phyloP scores from a whole-genome alignment of 768 basidiomycete species.

The Fistulinella prunicolor region DNA sequence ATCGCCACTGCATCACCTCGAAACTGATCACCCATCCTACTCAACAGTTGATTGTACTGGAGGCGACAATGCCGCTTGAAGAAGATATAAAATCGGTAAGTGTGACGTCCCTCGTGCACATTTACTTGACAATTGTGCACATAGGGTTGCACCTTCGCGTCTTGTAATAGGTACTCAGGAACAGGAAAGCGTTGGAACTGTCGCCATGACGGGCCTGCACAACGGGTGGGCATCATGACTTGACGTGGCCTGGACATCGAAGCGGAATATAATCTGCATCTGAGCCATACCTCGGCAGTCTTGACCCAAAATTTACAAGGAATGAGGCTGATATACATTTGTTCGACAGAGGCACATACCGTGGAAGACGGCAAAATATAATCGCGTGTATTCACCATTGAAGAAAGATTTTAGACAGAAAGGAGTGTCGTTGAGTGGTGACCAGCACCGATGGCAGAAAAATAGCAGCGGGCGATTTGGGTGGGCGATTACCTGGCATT shows the following conservation, averaged over 20 bases:
- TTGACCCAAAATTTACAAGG: too few species aligned
- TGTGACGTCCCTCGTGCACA: background rate
- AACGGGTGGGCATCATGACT: background rate
- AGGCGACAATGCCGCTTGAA: constrained; percentile 9
- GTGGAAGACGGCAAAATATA: too few species aligned
- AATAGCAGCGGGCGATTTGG: too few species aligned
- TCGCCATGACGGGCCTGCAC: background rate
- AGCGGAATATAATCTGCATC: constrained; percentile 3
- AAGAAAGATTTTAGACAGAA: too few species aligned
- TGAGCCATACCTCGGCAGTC: too few species aligned
- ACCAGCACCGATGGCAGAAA: too few species aligned
- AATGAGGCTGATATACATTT: too few species aligned
- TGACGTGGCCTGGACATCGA: background rate
- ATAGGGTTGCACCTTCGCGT: constrained; percentile 2
- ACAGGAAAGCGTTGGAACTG: constrained; percentile 3
- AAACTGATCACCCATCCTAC: background rate
- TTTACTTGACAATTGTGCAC: constrained; percentile 7
- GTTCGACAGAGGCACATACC: too few species aligned
- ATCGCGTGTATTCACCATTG: too few species aligned
- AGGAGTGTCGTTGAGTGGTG: too few species aligned
- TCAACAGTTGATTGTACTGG: background rate
- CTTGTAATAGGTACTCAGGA: constrained; percentile 3
- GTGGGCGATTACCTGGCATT: too few species aligned
- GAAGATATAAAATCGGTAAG: constrained; percentile 3
- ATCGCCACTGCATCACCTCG: constrained; percentile 2